Base-by-base conservation (phyloP, 257 asterid genomes). In the Jacaranda mimosifolia region DNA sequence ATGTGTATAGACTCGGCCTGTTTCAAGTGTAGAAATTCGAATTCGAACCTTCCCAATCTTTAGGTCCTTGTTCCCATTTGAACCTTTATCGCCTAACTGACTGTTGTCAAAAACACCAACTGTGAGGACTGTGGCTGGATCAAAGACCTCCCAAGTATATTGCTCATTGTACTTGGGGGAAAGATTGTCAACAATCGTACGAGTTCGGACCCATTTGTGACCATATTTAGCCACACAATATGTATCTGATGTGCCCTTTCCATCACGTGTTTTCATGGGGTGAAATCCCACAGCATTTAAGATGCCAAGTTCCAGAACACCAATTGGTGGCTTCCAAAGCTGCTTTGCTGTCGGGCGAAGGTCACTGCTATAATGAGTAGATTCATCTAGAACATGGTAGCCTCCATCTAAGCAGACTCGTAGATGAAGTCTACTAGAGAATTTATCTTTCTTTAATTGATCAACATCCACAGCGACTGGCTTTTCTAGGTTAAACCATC, bases 281-380 rank as follows among this genome's bases (percentile, higher is more conserved):
- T 91, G 94, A 68, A 94, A 96, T 15, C 96, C 97, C 11, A 85
- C 90, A 9, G 97, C 97, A 38, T 83, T 89, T n/a, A 92, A 63
- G 59, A 94, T 77, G 19, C 96, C 97, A 13, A 94, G 95, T 76
- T 91, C 97, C 76, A 92, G 72, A 78, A 91, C 63, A 32, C 98
- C 98, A 2, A 94, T 89, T 7, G 97, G 91, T 17, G 98, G 96
- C 76, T 85, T 88, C 97, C 98, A 88, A 7, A 91, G 95, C 83
- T 89, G 97, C 76, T 89, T 88, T 0, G 96, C 99, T 0, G 99
- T 92, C n/a, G 99, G 97, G 14, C 93, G 97, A 55, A 92, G 96
- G 83, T 94, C 98, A 12, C 96, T 91, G 82, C 97, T 91, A 64
- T 92, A 92, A 45, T 91, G 92, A 63, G 96, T 91, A 9, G 98